phyloP scores from a whole-genome alignment of 2,329 filamentous ascomycete genomes.

The Hirsutella thompsonii region DNA sequence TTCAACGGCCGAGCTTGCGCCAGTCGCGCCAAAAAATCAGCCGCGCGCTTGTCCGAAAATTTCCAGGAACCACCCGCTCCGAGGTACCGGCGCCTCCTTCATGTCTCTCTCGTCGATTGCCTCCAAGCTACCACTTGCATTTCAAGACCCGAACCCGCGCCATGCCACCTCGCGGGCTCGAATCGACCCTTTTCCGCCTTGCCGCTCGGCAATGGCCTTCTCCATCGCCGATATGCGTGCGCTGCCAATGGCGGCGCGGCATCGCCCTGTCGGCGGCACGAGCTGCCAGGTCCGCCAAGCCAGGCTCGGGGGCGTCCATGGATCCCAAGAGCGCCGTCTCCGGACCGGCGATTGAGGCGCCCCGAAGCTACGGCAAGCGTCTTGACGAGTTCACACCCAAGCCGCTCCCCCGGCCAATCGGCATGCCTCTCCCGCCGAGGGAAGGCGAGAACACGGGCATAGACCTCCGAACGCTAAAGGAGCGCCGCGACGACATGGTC shows the following conservation, averaged over 20 bases:
- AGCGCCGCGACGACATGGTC: constrained; percentile 69
- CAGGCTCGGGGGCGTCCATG: constrained; percentile 20
- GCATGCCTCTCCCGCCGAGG: constrained; percentile 59
- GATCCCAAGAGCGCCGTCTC: constrained; percentile 25
- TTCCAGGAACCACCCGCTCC: too few species aligned
- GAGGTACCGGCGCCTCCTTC: too few species aligned
- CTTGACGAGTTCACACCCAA: constrained; percentile 43
- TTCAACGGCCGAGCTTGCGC: background rate
- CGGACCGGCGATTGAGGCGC: constrained; percentile 41
- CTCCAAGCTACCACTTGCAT: too few species aligned
- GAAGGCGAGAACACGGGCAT: constrained; percentile 73
- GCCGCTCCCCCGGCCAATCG: constrained; percentile 62
- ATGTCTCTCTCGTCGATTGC: too few species aligned
- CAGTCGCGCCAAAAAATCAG: too few species aligned
- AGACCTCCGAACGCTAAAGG: constrained; percentile 50
- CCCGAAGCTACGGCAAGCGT: constrained; percentile 45
- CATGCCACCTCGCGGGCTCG: constrained; percentile 18
- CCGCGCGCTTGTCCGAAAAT: too few species aligned
- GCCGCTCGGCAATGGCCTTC: background rate
- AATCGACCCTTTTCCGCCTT: constrained; percentile 6
- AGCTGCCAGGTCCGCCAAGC: constrained; percentile 17
- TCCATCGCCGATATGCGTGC: background rate
- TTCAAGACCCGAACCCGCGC: too few species aligned
- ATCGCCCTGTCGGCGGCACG: constrained; percentile 31
- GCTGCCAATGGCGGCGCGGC: constrained; percentile 37